phyloP scores from a whole-genome alignment of 306 rosid species.

The Mimosa pudica region DNA sequence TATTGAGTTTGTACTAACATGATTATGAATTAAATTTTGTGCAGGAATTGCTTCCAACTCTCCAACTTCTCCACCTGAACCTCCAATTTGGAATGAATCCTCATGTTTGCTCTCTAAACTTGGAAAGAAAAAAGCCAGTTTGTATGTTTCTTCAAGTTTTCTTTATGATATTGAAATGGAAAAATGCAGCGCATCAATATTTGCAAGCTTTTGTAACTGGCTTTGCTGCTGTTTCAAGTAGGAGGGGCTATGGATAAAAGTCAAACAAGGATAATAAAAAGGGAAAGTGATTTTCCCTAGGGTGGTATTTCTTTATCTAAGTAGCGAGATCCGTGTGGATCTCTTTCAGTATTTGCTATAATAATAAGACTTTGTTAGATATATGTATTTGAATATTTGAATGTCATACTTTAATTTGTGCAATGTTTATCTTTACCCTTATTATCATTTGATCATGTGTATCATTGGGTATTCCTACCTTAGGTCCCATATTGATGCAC shows the following conservation, averaged over 20 bases:
- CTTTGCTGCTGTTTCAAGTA: slow-evolving; percentile 35
- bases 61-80: slow-evolving; percentile 37
- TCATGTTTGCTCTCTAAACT: slow-evolving; percentile 46
- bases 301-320: too few relatives aligned
- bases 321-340: too few relatives aligned
- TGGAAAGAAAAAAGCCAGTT: slow-evolving; percentile 31
- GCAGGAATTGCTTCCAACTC: slow-evolving; percentile 50
- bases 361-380: too few relatives aligned
- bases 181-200: slow-evolving; percentile 31
- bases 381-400: too few relatives aligned
- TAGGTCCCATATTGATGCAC: too few relatives aligned
- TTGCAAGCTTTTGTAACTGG: slow-evolving; percentile 22
- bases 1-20: neutral
- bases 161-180: slow-evolving; percentile 43
- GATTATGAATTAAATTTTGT: slow-evolving; percentile 30
- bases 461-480: too few relatives aligned
- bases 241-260: neutral
- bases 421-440: too few relatives aligned
- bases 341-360: too few relatives aligned
- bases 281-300: too few relatives aligned
- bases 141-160: slow-evolving; percentile 41
- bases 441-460: too few relatives aligned
- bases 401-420: too few relatives aligned
- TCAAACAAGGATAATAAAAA: too few relatives aligned
- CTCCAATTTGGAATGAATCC: slow-evolving; percentile 33